These are phyloP conservation scores for Fusarium irregulare DNA, from an alignment of 2,329 filamentous ascomycete species.

Conservation along the genomic window DNA sequence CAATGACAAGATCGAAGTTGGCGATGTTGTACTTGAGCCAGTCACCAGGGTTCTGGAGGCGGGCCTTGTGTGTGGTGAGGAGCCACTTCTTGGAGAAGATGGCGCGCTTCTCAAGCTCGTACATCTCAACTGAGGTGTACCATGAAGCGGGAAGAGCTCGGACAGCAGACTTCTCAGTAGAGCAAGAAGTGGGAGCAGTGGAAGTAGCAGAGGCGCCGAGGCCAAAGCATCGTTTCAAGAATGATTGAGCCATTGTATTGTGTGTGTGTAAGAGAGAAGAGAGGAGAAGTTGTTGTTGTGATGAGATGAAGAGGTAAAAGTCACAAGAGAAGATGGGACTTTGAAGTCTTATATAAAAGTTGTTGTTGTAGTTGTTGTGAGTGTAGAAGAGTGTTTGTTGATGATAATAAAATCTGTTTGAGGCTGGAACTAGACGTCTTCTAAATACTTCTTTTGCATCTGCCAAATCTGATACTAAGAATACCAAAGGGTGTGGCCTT, in stretches of 20 bases:
- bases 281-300: slow-evolving; percentile 8
- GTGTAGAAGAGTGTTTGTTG: slow-evolving; percentile 31
- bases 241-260: slow-evolving; percentile 44
- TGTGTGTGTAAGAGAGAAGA: slow-evolving; percentile 12
- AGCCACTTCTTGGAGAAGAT: slow-evolving; percentile 69
- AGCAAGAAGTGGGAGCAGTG: slow-evolving; percentile 10
- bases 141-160: slow-evolving; percentile 61
- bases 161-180: slow-evolving; percentile 40
- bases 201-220: slow-evolving; percentile 43
- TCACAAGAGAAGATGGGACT: slow-evolving; percentile 3
- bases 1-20: slow-evolving; percentile 66
- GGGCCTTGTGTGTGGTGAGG: slow-evolving; percentile 63
- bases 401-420: slow-evolving; percentile 22
- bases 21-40: slow-evolving; percentile 67
- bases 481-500: slow-evolving; percentile 26
- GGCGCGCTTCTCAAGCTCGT: slow-evolving; percentile 66
- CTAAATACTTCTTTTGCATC: slow-evolving; percentile 35
- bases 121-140: slow-evolving; percentile 65
- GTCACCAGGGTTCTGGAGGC: slow-evolving; percentile 64
- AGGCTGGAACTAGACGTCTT: slow-evolving; percentile 37
- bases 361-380: background rate
- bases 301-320: slow-evolving; percentile 5
- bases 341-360: slow-evolving; percentile 31
- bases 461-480: slow-evolving; percentile 29
- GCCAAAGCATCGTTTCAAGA: slow-evolving; percentile 54